Evolutionary conservation across 768 basidiomycete species (phyloP).

Genomic region (Boletus subcaerulescens): DNA sequence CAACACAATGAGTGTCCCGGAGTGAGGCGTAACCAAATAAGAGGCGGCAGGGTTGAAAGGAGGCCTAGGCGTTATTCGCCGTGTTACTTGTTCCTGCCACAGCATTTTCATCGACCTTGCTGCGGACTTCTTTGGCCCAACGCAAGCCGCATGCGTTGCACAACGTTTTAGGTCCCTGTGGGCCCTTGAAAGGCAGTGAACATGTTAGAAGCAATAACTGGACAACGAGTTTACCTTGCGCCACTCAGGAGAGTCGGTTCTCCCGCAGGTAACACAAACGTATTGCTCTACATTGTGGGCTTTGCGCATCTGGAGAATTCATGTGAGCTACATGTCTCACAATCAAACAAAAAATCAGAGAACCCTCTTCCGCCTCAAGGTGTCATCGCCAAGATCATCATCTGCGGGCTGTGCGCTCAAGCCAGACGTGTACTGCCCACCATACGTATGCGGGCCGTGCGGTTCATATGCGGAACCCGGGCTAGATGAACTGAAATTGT

Average conservation of each 20-base stretch:
- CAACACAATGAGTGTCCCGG: slow-evolving; percentile 3
- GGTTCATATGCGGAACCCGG: slow-evolving; percentile 20
- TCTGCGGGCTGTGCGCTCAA: slow-evolving; percentile 17
- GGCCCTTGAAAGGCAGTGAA: slow-evolving; percentile 54
- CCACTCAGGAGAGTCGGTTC: slow-evolving; percentile 98
- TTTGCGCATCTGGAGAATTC: slow-evolving; percentile 33
- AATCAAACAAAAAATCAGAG: not conserved
- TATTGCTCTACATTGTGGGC: slow-evolving; percentile 58
- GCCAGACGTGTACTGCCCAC: slow-evolving; percentile 14
- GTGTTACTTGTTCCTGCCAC: slow-evolving; percentile 23
- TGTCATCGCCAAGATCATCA: slow-evolving; percentile 50
- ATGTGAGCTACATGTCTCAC: slow-evolving; percentile 1
- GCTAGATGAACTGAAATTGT: slow-evolving; percentile 11
- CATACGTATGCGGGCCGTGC: slow-evolving; percentile 13
- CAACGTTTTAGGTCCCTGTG: slow-evolving; percentile 92
- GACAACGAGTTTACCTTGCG: slow-evolving; percentile 57
- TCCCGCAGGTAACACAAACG: slow-evolving; percentile 89
- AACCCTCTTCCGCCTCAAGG: slow-evolving; percentile 65
- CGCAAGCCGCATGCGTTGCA: slow-evolving; percentile 95
- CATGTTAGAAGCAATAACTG: slow-evolving; percentile 6
- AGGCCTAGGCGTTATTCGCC: slow-evolving; percentile 15
- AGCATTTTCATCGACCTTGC: slow-evolving; percentile 35
- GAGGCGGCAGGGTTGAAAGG: not conserved
- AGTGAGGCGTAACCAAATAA: not conserved
- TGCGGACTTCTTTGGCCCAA: slow-evolving; percentile 79